Evolutionary conservation across 2,329 filamentous ascomycete genomes (phyloP), one percentile per base, ranked within the genome.

Genomic region (Colletotrichum destructivum): DNA sequence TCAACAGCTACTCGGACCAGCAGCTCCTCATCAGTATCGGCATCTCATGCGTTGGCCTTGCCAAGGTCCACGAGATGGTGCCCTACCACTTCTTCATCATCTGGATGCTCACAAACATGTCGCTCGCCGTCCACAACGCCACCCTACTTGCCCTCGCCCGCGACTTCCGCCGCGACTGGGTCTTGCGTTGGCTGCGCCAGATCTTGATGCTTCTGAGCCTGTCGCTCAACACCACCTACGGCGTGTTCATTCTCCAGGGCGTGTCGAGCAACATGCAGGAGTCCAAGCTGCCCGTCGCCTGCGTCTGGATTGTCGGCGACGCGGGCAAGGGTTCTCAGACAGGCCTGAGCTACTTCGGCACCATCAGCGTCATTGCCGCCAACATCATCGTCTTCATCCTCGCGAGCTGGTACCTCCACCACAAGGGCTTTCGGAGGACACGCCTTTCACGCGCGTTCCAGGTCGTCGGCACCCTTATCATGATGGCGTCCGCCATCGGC

Each of bases 81-180:
- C 87, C 90, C 0, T 93, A 93, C 78, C 91, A 93, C 80, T 92
- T 93, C 82, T 92, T 92, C 82, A 86, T 92, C 66, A 88, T 93
- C 74, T 93, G 90, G 91, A 90, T 92, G 82, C 82, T 93, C 2
- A 89, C 89, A 0, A 80, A 92, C 15, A 83, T 93, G 9, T 89
- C 89, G 18, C 92, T 89, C 74, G 88, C 89, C 1, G 91, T 91
- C 3, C 91, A 93, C 79, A 90, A 92, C 70, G 85, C 89, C 5
- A 89, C 90, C 0, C 82, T 93, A 18, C 84, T 93, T n/a, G 89
- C 89, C 1, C 85, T 93, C 44, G 88, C 90, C 2, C 88, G 88
- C 76, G 90, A 92, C 76, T 92, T 91, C 81, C 89, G 88, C 74
- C 82, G 90, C 40, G 90, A 93, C 79, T 90, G 89, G 88, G 88